Conservation (phyloP, 2,329 filamentous ascomycete genomes). For the Colletotrichum tanaceti region DNA sequence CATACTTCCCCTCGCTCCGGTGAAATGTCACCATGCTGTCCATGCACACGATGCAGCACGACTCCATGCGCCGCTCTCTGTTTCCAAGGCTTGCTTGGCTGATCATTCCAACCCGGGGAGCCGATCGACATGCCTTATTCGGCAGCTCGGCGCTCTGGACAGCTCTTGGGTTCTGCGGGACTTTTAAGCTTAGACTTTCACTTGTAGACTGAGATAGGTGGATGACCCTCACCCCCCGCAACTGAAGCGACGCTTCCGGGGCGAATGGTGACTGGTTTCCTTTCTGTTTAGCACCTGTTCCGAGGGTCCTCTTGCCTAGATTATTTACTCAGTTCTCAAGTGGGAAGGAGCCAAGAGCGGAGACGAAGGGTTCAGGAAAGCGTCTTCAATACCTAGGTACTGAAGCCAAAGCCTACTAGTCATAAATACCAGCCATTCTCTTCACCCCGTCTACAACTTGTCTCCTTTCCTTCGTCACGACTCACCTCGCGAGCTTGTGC, state of each 20-base stretch:
- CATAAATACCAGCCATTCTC: slow-evolving; percentile 3
- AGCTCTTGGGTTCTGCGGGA: slow-evolving; percentile 7
- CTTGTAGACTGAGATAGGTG: background rate
- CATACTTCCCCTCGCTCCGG: slow-evolving; percentile 34
- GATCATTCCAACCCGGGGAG: background rate
- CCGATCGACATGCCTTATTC: slow-evolving; percentile 26
- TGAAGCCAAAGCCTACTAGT: background rate
- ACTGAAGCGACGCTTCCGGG: background rate
- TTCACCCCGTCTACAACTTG: background rate
- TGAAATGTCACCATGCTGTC: slow-evolving; percentile 18
- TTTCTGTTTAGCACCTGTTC: background rate
- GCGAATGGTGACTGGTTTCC: background rate
- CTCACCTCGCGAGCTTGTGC: background rate
- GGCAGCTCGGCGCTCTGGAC: slow-evolving; percentile 13
- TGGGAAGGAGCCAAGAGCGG: slow-evolving; percentile 1
- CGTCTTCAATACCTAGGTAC: too few relatives aligned
- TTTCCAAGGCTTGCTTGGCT: background rate
- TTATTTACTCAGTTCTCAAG: background rate
- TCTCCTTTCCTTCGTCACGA: background rate
- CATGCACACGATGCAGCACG: background rate
- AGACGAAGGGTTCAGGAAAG: too few relatives aligned
- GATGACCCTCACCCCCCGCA: slow-evolving; percentile 32
- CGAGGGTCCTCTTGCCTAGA: background rate
- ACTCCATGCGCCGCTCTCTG: background rate
- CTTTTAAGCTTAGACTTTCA: background rate